phyloP scores from a whole-genome alignment of 2,329 filamentous ascomycete species.

The Stagonosporopsis chrysanthemi region DNA sequence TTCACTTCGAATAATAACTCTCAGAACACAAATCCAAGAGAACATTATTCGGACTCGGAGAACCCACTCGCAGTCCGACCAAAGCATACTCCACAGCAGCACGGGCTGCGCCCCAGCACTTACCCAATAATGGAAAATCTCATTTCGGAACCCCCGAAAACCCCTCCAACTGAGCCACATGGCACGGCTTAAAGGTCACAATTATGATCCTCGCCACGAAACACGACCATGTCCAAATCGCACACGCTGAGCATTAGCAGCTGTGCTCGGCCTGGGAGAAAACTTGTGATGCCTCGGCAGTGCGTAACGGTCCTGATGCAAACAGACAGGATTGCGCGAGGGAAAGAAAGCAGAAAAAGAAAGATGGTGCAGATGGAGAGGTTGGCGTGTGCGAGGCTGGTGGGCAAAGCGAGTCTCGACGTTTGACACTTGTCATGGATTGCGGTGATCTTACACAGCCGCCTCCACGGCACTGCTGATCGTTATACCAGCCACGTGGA shows the following conservation, averaged over 20 bases:
- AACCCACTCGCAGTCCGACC: not conserved
- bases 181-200: not conserved
- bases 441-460: slow-evolving; percentile 8
- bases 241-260: not conserved
- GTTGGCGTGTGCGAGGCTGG: slow-evolving; percentile 7
- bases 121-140: slow-evolving; percentile 7
- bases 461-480: slow-evolving; percentile 12
- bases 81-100: not conserved
- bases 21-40: not conserved
- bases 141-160: slow-evolving; percentile 14
- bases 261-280: not conserved
- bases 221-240: not conserved
- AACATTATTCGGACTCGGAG: not conserved
- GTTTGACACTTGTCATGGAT: slow-evolving; percentile 12
- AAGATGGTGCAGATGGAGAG: not conserved
- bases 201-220: slow-evolving; percentile 3
- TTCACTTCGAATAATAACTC: too few relatives aligned
- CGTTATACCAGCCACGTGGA: slow-evolving; percentile 17
- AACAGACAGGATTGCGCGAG: not conserved
- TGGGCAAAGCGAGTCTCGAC: not conserved
- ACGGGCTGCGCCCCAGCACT: slow-evolving; percentile 2
- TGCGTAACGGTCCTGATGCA: not conserved
- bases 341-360: not conserved
- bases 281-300: not conserved
- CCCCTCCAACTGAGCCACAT: slow-evolving; percentile 11